Conservation (phyloP, 768 basidiomycete genomes). For the Auricularia sp. region DNA sequence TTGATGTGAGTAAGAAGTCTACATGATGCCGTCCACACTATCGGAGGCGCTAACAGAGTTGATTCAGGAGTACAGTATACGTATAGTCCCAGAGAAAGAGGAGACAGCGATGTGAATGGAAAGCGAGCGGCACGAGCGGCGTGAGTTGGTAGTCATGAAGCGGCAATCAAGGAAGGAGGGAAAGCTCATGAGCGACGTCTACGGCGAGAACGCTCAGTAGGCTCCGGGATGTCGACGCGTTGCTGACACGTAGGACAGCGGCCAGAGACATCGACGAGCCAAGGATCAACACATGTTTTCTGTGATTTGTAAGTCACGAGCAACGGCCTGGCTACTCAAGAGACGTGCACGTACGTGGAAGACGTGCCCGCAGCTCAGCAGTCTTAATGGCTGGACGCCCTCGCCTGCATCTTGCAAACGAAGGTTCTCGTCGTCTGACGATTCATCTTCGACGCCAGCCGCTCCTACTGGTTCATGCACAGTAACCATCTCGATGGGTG, state of each 20-base stretch:
- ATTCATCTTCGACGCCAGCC: not conserved
- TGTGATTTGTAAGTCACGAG: constrained; percentile 20
- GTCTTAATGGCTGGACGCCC: constrained; percentile 64
- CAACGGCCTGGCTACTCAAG: not conserved
- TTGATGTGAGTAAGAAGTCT: too few species aligned
- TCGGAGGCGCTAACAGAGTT: constrained; percentile 19
- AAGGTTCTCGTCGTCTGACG: constrained; percentile 27
- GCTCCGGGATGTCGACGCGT: not conserved
- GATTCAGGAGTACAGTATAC: not conserved
- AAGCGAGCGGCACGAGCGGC: not conserved
- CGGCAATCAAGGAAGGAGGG: not conserved
- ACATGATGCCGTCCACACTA: too few species aligned
- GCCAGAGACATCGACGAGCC: constrained; percentile 77
- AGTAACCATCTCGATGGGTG: not conserved
- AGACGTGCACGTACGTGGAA: constrained; percentile 61
- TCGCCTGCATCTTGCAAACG: constrained; percentile 64
- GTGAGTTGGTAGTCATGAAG: not conserved
- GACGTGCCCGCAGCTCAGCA: constrained; percentile 74
- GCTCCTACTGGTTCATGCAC: not conserved
- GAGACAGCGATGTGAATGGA: too few species aligned
- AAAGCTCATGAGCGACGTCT: not conserved
- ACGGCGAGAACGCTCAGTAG: not conserved
- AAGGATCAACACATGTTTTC: constrained; percentile 87
- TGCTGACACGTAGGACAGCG: constrained; percentile 80
- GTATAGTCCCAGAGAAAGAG: not conserved